Conservation (phyloP, 495 filamentous ascomycete genomes). For the Thozetella sp. region DNA sequence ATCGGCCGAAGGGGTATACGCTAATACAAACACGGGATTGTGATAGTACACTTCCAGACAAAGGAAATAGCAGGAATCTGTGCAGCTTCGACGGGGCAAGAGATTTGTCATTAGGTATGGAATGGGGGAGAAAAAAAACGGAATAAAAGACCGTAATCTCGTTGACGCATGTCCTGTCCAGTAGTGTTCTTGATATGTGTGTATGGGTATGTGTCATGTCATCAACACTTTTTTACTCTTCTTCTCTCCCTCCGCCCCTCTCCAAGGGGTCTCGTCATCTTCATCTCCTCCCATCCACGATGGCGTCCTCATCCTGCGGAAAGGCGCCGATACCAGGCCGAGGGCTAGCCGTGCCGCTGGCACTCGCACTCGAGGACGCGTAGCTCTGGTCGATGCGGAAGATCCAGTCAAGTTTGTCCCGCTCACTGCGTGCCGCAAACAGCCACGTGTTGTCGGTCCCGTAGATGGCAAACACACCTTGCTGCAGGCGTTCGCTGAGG, state of each 20-base stretch:
- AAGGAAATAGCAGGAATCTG: neutral
- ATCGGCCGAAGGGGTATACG: constrained; percentile 1
- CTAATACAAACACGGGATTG: neutral
- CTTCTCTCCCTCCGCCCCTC: neutral
- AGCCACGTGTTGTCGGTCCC: constrained; percentile 92
- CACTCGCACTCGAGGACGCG: constrained; percentile 22
- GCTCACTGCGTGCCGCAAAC: constrained; percentile 84
- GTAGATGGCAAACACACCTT: constrained; percentile 90
- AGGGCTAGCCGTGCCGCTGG: constrained; percentile 24
- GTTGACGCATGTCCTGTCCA: constrained; percentile 3
- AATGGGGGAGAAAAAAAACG: neutral
- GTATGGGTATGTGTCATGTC: neutral
- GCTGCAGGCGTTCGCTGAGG: constrained; percentile 54
- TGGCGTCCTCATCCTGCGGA: constrained; percentile 1
- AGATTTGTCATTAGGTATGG: neutral
- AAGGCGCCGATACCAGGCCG: neutral
- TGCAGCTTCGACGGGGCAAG: neutral
- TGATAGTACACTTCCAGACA: constrained; percentile 1
- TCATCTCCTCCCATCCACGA: constrained; percentile 3
- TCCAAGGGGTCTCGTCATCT: neutral
- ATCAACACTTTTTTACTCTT: neutral
- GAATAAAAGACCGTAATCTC: neutral
- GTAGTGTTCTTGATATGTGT: neutral
- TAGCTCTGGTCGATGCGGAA: constrained; percentile 69
- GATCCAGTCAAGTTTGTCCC: constrained; percentile 95